Percentiles rank a stretch among this genome's conserved stretches.
Evolutionary conservation across 1,139 yeast species (phyloP).

Genomic region (Debaryomyces sp.): DNA sequence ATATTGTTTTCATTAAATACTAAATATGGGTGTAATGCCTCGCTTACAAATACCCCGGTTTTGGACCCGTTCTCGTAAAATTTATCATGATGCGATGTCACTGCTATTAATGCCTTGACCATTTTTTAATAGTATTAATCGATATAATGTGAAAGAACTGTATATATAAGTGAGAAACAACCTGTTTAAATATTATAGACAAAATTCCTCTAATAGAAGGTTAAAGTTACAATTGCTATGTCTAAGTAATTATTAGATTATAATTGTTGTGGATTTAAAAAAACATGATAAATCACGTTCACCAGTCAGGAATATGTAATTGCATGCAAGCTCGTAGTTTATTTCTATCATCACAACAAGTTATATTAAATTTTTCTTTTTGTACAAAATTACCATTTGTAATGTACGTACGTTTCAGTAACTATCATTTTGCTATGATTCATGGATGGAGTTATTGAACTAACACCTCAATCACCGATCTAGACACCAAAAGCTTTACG

Average conservation of each 20-base stretch:
- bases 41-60: conserved; percentile 58
- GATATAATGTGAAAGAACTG: not conserved
- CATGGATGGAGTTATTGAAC: no score
- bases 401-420: no score
- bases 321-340: not conserved
- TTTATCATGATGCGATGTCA: conserved; percentile 48
- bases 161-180: not conserved
- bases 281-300: not conserved
- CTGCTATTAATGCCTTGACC: conserved; percentile 50
- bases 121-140: conserved; percentile 13
- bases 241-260: not conserved
- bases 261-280: not conserved
- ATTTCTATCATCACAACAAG: not conserved
- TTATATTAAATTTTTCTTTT: no score
- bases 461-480: no score
- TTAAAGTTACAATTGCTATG: not conserved
- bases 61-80: conserved; percentile 57
- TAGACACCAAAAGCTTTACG: no score
- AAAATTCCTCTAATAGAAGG: not conserved
- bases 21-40: conserved; percentile 58
- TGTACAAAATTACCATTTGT: no score
- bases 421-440: no score
- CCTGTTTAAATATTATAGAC: not conserved
- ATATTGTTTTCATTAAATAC: conserved; percentile 47
- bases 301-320: not conserved